A percentile compares a stretch with the other conserved stretches of the same genome.
Conservation (phyloP, 2,329 filamentous ascomycete species). For the Arthrinium puccinioides region DNA sequence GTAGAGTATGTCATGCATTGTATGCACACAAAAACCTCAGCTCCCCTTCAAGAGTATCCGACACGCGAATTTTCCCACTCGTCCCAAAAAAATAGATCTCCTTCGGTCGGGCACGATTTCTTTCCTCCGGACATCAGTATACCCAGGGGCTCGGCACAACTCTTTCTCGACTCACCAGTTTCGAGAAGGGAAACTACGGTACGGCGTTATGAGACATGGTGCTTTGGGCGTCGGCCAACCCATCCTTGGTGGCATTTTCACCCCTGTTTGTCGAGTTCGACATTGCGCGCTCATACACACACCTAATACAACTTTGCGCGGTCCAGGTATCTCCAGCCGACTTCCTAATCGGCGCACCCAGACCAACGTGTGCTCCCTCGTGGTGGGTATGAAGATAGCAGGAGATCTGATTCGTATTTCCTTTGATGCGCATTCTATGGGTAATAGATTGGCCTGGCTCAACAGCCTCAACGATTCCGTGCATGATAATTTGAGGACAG, state of each 20-base stretch:
- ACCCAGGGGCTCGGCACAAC: slow-evolving; percentile 16
- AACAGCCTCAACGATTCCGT: slow-evolving; percentile 3
- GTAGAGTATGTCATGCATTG: too few relatives aligned
- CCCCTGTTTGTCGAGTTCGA: too few relatives aligned
- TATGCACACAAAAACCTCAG: too few relatives aligned
- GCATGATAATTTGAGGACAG: slow-evolving; percentile 2
- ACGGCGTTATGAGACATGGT: slow-evolving; percentile 5
- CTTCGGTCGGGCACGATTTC: slow-evolving; percentile 13
- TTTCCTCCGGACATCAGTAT: slow-evolving; percentile 15
- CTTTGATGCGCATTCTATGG: neutral
- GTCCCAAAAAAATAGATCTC: slow-evolving; percentile 12
- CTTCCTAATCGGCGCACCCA: neutral
- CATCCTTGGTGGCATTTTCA: neutral
- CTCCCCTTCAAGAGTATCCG: neutral
- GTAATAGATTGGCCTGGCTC: slow-evolving; percentile 5
- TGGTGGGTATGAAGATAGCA: neutral
- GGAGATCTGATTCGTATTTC: neutral
- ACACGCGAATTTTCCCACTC: neutral
- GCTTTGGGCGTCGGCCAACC: neutral
- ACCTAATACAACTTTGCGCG: slow-evolving; percentile 3
- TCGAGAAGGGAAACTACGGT: neutral
- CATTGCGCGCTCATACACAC: too few relatives aligned
- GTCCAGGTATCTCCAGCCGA: neutral
- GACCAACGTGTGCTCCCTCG: neutral
- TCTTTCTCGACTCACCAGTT: slow-evolving; percentile 7